Conservation (phyloP, 2,329 filamentous ascomycete genomes). For the Aspergillus sp. region DNA sequence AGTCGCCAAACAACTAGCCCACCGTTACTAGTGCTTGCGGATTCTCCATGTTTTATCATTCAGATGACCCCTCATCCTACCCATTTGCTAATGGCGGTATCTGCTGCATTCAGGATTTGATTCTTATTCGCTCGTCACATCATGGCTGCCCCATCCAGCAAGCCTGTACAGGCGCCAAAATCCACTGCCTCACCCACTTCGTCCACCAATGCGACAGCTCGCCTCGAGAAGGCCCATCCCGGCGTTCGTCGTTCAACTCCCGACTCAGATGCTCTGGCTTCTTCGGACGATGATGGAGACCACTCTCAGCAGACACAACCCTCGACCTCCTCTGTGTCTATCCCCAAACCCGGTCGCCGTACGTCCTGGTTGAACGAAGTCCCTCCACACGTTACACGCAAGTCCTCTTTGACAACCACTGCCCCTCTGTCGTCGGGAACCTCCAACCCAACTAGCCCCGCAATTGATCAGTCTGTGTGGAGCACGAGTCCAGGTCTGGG, state of each 20-base stretch:
- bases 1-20: too few relatives aligned
- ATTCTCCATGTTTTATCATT: too few relatives aligned
- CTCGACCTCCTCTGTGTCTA: slow-evolving; percentile 41
- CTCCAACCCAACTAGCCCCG: slow-evolving; percentile 75
- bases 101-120: slow-evolving; percentile 1
- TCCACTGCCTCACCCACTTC: slow-evolving; percentile 39
- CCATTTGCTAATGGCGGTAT: too few relatives aligned
- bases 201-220: slow-evolving; percentile 56
- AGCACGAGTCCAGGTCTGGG: slow-evolving; percentile 31
- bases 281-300: slow-evolving; percentile 87
- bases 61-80: too few relatives aligned
- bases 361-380: slow-evolving; percentile 86
- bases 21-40: too few relatives aligned
- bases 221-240: slow-evolving; percentile 66
- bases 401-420: slow-evolving; percentile 65
- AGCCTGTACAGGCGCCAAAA: slow-evolving; percentile 22
- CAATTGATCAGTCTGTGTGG: slow-evolving; percentile 54
- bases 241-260: slow-evolving; percentile 74
- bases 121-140: slow-evolving; percentile 8
- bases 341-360: slow-evolving; percentile 59
- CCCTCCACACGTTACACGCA: slow-evolving; percentile 60
- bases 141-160: slow-evolving; percentile 37
- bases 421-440: slow-evolving; percentile 70
- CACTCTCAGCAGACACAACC: slow-evolving; percentile 50
- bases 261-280: slow-evolving; percentile 87